These are phyloP conservation scores for Calonectria fujianensis DNA, from an alignment of 2,329 filamentous ascomycete genomes.

Conservation along the genomic window DNA sequence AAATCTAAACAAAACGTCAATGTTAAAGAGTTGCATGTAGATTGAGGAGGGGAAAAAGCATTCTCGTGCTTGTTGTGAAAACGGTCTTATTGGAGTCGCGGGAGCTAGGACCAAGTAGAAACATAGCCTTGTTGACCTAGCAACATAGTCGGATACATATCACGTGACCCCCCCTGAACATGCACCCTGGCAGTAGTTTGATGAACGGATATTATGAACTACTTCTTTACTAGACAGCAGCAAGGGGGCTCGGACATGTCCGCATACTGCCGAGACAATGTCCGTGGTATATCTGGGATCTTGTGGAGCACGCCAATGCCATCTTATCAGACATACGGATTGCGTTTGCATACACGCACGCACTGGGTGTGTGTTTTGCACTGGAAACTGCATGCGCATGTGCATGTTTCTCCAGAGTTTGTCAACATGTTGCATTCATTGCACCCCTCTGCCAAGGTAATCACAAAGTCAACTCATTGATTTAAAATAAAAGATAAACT, in stretches of 20 bases:
- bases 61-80: constrained; percentile 43
- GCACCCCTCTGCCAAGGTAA: background rate
- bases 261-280: constrained; percentile 30
- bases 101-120: constrained; percentile 39
- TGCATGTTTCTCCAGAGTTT: background rate
- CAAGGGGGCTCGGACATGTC: background rate
- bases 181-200: background rate
- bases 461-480: constrained; percentile 27
- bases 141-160: constrained; percentile 38
- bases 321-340: background rate
- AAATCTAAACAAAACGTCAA: constrained; percentile 44
- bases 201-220: constrained; percentile 1
- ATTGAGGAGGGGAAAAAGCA: constrained; percentile 33
- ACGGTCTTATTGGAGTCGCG: constrained; percentile 39
- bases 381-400: background rate
- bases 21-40: constrained; percentile 35
- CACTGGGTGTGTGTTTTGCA: background rate
- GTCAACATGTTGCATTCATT: background rate
- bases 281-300: background rate
- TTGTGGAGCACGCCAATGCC: background rate
- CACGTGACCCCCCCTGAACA: constrained; percentile 39
- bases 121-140: constrained; percentile 48
- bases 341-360: background rate
- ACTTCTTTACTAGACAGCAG: background rate
- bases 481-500: background rate